Base-by-base conservation (phyloP, 352 stramenopile genomes). In the Globisporangium takayamanum region DNA sequence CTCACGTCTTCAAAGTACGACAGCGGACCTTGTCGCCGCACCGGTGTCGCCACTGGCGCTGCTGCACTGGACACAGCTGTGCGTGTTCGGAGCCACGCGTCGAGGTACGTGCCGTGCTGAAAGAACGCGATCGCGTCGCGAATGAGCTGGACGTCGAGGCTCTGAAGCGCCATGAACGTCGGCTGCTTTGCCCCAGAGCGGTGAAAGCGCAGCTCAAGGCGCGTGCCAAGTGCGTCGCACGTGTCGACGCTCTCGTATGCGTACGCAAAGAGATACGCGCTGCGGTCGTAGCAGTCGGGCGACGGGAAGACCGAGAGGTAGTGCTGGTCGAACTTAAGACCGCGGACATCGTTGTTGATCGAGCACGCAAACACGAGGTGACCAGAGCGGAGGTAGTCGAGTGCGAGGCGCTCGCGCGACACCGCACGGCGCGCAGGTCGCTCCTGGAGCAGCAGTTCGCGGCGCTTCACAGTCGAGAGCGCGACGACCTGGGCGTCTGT, bases 181-280 rank as follows among this genome's bases (percentile, higher is more conserved):
- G 80, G 80, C 41, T 88, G 80, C 53, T 90, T 90, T 0, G 73
- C 66, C 0, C 51, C 73, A 11, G 63, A 72, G n/a, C 67, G 74
- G 33, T 50, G 59, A 18, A 89, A 87, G 8, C 75, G 77, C 5
- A 91, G 60, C 53, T 88, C 76, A 2, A 91, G 57, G 0, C 77
- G 69, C 5, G 67, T 73, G 7, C 65, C 64, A 5, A 55, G 46
- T 1, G 75, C 69, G 44, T 86, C 69, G 42, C 79, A 92, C 1
- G 62, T 65, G 18, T 85, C 76, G 3, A 90, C 58, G 49, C 75
- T 64, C 12, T 83, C 74, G 55, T 88, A 89, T 12, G 50, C 51
- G 45, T 90, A 90, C 37, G 70, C 84, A 60, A 90, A 88, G 50
- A 89, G 64, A 50, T 72, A 89, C 12, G 82, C 82, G 20, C 69